Conservation (phyloP, 2,329 filamentous ascomycete species). For the Cordyceps cateniannulata region DNA sequence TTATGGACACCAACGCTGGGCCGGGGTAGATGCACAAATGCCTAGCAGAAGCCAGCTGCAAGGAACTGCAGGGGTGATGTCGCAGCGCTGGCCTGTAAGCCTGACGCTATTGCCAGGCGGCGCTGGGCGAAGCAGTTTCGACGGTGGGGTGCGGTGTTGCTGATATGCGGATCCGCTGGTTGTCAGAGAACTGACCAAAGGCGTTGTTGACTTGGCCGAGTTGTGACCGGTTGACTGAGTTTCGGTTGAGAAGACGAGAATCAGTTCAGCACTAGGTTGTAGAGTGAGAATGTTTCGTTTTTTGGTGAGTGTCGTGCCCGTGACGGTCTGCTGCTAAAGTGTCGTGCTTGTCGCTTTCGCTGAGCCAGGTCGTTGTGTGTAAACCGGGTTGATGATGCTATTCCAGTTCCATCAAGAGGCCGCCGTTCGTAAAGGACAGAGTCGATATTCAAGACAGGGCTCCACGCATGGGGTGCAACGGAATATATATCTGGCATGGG, state of each 20-base stretch:
- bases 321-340: neutral
- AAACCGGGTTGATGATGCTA: neutral
- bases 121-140: constrained; percentile 5
- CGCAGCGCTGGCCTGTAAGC: constrained; percentile 1
- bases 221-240: neutral
- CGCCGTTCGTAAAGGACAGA: neutral
- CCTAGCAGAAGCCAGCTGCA: constrained; percentile 8
- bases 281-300: neutral
- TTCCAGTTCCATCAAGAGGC: neutral
- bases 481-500: constrained; percentile 13
- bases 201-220: neutral
- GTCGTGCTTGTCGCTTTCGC: neutral
- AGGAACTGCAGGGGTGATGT: constrained; percentile 9
- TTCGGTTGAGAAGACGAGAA: neutral
- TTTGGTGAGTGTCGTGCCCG: neutral
- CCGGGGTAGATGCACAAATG: constrained; percentile 3
- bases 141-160: constrained; percentile 1
- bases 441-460: constrained; percentile 5
- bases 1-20: constrained; percentile 1
- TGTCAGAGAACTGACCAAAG: neutral
- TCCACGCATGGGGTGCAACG: constrained; percentile 8
- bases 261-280: neutral
- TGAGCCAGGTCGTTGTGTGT: neutral
- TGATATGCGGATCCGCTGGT: constrained; percentile 4
- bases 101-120: neutral